Percentiles rank a stretch among this genome's conserved stretches.
Conservation (phyloP, 2,329 filamentous ascomycete genomes). For the Phialophora tarda region DNA sequence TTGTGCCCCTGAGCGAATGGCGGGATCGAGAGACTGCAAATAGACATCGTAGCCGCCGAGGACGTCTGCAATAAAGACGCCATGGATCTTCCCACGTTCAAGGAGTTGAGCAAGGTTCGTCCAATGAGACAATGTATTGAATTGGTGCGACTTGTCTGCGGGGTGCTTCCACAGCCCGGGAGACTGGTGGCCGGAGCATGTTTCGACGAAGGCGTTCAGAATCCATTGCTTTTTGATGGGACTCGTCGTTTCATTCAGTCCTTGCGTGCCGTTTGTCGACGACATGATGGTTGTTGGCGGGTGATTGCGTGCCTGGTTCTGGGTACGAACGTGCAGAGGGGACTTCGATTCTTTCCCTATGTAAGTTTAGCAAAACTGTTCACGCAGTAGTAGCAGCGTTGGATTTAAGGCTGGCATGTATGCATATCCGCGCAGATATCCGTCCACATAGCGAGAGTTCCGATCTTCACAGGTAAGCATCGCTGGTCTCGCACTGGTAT, state of each 20-base stretch:
- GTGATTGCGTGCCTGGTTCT: neutral
- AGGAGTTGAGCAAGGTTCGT: constrained; percentile 64
- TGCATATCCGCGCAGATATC: constrained; percentile 13
- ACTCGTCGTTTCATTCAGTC: neutral
- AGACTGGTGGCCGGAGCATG: constrained; percentile 60
- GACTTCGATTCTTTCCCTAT: neutral
- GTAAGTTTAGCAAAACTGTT: neutral
- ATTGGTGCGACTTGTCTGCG: constrained; percentile 65
- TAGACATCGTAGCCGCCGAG: constrained; percentile 74
- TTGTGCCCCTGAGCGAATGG: constrained; percentile 67
- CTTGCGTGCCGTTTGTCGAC: constrained; percentile 13
- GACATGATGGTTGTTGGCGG: neutral
- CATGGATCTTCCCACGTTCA: constrained; percentile 67
- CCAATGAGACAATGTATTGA: constrained; percentile 67
- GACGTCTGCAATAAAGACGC: constrained; percentile 71
- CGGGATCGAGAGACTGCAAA: constrained; percentile 64
- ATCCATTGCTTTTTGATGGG: constrained; percentile 51
- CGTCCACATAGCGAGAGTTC: constrained; percentile 3
- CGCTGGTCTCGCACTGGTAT: neutral
- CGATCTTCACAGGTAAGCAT: neutral
- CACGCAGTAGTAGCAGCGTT: neutral
- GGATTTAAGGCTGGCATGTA: neutral
- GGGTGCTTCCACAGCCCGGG: constrained; percentile 69
- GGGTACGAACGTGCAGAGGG: neutral
- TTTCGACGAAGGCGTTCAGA: constrained; percentile 59